Evolutionary conservation across 768 basidiomycete genomes (phyloP), one percentile per base, ranked within the genome.

Genomic region (Strobilomyces echinocephalus): DNA sequence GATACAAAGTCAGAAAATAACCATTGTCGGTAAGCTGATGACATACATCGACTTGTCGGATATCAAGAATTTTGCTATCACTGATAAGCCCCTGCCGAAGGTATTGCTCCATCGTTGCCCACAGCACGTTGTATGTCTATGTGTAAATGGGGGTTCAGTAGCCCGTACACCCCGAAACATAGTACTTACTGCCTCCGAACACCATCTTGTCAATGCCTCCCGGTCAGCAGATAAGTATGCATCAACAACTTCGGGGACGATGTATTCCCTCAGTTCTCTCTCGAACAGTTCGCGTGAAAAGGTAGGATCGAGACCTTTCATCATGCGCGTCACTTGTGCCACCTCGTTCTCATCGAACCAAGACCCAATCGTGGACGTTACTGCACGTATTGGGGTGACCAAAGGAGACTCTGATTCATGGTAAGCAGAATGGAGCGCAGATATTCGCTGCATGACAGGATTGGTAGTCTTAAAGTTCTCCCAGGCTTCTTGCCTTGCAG

Each of bases 301-400:
- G 26, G 72, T 68, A 5, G 97, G 92, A 69, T 99, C 97, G 65
- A 97, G 76, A n/a, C 75, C 68, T 68, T 85, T 89, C 83, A 97
- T 91, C 65, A 85, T 71, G 55, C 91, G 80, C 63, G 87, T 84
- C 30, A 98, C 95, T 69, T 90, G 89, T n/a, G 97, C 97, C 43
- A 88, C 94, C 75, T 99, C 97, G 65, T 91, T 99, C 75, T 99
- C 97, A 54, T 98, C 95, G 63, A 93, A 92, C 85, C 88, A 91
- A 3, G 87, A 83, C 3, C 91, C 92, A 47, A 99, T 78, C 0
- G 87, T 88, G 40, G 85, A 79, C 2, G 94, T 95, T 46, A 97
- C 86, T 8, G 81, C 79, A 36, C 97, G 88, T 51, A 97, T 65
- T 15, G 85, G 83, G 5, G 84, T 80, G 26, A 98, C 79, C 50